Conservation (phyloP, 2,329 filamentous ascomycete genomes). For the Calonectria hongkongensis region DNA sequence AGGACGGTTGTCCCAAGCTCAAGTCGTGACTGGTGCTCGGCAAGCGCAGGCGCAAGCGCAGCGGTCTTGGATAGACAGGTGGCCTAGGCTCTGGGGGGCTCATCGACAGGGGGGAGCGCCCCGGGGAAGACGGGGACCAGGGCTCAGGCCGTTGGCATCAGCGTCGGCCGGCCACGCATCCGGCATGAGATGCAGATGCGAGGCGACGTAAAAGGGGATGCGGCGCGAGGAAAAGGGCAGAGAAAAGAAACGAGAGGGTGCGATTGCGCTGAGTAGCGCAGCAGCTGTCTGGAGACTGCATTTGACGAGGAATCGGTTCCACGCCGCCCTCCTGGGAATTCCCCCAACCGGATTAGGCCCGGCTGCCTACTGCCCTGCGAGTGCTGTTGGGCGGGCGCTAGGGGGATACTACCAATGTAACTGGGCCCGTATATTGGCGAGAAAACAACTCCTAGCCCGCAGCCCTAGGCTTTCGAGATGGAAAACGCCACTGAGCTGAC, state of each 20-base stretch:
- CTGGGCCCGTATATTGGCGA: constrained; percentile 2
- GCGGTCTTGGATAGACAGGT: constrained; percentile 11
- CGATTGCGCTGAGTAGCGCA: constrained; percentile 11
- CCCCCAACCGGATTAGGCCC: constrained; percentile 29
- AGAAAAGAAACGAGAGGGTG: constrained; percentile 9
- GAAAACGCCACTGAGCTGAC: constrained; percentile 12
- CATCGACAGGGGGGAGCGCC: constrained; percentile 5
- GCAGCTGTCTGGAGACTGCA: constrained; percentile 8
- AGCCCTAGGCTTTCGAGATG: constrained; percentile 7
- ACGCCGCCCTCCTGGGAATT: constrained; percentile 28
- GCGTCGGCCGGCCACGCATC: constrained; percentile 25
- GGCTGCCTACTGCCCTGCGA: constrained; percentile 24
- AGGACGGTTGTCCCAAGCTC: constrained; percentile 1
- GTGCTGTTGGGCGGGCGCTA: constrained; percentile 25
- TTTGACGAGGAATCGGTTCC: constrained; percentile 18
- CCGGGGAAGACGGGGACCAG: constrained; percentile 2
- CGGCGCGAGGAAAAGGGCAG: constrained; percentile 1
- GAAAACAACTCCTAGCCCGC: constrained; percentile 16
- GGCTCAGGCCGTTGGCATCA: neutral
- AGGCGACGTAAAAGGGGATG: constrained; percentile 23
- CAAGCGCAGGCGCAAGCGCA: constrained; percentile 25
- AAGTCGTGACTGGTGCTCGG: constrained; percentile 10
- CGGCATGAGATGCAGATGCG: constrained; percentile 21
- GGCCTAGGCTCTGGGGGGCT: constrained; percentile 1
- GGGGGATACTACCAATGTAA: constrained; percentile 20